A percentile compares a stretch with the other conserved stretches of the same genome.
Evolutionary conservation across 441 rosid genomes (phyloP).

Genomic region (Populus hybrid): DNA sequence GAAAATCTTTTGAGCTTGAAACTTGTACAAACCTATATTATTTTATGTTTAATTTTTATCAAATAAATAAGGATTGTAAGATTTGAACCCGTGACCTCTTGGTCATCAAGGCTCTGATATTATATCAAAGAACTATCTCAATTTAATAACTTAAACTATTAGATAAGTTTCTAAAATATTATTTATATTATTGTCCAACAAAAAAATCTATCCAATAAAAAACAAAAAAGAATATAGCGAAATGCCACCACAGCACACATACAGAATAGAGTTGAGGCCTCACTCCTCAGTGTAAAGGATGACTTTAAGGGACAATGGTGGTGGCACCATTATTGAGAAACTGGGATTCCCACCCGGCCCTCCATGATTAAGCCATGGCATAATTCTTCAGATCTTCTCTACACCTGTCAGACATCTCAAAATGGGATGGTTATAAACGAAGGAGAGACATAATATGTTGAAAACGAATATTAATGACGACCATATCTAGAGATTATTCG

Average conservation of each 20-base stretch:
- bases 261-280: too few species aligned
- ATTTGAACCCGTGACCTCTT: fast-evolving
- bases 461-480: background rate
- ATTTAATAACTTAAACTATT: too few species aligned
- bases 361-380: background rate
- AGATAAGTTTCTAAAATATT: fast-evolving
- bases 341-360: background rate
- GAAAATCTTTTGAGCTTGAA: fast-evolving
- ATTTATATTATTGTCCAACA: too few species aligned
- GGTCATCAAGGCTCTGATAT: too few species aligned
- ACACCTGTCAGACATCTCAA: background rate
- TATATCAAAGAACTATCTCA: too few species aligned
- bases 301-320: background rate
- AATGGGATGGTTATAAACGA: too few species aligned
- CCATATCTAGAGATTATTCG: background rate
- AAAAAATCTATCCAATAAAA: too few species aligned
- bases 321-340: background rate
- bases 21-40: fast-evolving
- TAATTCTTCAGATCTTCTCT: background rate
- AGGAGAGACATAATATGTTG: background rate
- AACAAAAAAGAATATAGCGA: too few species aligned
- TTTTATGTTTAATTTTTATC: too few species aligned
- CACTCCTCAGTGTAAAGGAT: too few species aligned
- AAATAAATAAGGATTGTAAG: too few species aligned
- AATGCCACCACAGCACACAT: too few species aligned